A percentile compares a stretch with the other conserved stretches of the same genome.
These are phyloP conservation scores for Leptodermis oblonga DNA, from an alignment of 257 asterid species.

Conservation along the genomic window DNA sequence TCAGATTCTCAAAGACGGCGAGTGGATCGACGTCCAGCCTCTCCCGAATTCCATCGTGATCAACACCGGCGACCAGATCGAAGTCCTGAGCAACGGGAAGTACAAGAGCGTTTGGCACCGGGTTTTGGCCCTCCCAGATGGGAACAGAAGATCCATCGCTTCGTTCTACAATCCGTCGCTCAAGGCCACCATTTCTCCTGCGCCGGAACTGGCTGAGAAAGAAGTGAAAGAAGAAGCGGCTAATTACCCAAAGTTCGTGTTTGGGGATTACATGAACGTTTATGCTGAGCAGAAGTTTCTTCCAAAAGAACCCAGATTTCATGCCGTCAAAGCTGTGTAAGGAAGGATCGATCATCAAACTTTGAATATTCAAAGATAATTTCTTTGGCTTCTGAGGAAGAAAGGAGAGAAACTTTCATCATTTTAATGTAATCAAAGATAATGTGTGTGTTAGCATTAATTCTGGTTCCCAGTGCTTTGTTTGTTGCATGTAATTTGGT, in stretches of 20 bases:
- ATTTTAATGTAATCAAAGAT: too few species aligned
- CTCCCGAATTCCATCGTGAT: conserved; percentile 55
- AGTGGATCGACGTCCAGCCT: conserved; percentile 78
- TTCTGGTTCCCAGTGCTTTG: too few species aligned
- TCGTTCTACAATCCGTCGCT: conserved; percentile 78
- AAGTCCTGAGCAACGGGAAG: conserved; percentile 71
- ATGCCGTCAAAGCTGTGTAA: conserved; percentile 56
- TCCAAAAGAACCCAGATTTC: conserved; percentile 82
- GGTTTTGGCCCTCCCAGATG: conserved; percentile 44
- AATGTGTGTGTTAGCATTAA: too few species aligned
- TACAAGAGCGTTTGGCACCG: conserved; percentile 92
- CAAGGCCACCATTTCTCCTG: conserved; percentile 69
- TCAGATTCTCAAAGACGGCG: conserved; percentile 64
- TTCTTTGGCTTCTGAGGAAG: too few species aligned
- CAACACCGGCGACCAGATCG: conserved; percentile 81
- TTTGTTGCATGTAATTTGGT: too few species aligned
- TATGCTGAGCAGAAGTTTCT: conserved; percentile 66
- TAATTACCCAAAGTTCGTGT: conserved; percentile 57
- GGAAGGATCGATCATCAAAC: neutral
- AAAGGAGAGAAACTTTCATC: too few species aligned
- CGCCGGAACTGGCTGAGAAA: conserved; percentile 18
- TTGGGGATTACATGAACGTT: conserved; percentile 75
- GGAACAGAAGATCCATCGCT: conserved; percentile 68
- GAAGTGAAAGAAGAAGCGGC: conserved; percentile 12
- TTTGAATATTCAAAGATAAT: too few species aligned